Conservation (phyloP, 139 green algal species). For the Tetradesmus lagerheimii region DNA sequence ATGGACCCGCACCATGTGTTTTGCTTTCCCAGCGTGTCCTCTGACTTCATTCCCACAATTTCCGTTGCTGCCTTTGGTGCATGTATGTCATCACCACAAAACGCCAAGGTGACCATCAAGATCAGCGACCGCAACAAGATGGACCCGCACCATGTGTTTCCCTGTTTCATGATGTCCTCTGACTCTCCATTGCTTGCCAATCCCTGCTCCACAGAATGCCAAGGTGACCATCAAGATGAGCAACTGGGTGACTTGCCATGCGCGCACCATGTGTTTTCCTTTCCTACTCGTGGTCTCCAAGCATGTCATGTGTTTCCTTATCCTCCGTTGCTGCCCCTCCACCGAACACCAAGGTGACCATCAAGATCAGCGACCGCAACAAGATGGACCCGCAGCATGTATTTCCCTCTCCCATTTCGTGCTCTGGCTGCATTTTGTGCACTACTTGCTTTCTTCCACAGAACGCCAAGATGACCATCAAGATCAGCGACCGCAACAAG, state of each 20-base stretch:
- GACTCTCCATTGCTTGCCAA: no score
- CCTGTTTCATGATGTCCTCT: no score
- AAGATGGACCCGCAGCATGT: conserved; percentile 73
- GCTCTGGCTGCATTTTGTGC: neutral
- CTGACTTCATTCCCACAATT: conserved; percentile 1
- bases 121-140: conserved; percentile 69
- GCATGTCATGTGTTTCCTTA: no score
- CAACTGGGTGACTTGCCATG: no score
- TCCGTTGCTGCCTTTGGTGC: neutral
- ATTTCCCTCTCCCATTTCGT: no score
- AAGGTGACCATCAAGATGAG: conserved; percentile 72
- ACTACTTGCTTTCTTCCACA: conserved; percentile 15
- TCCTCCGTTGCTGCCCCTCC: neutral
- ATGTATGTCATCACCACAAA: no score
- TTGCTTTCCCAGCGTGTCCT: no score
- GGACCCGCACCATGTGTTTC: no score
- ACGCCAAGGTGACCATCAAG: conserved; percentile 69
- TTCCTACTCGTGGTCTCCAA: no score
- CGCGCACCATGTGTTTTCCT: no score
- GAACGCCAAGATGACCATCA: conserved; percentile 70
- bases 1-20: conserved; percentile 75
- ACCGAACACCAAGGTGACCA: conserved; percentile 66
- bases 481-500: conserved; percentile 69
- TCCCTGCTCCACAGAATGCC: conserved; percentile 64
- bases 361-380: conserved; percentile 69